Base-by-base conservation (phyloP, 2,329 filamentous ascomycete genomes). In the Pseudopithomyces maydicus region DNA sequence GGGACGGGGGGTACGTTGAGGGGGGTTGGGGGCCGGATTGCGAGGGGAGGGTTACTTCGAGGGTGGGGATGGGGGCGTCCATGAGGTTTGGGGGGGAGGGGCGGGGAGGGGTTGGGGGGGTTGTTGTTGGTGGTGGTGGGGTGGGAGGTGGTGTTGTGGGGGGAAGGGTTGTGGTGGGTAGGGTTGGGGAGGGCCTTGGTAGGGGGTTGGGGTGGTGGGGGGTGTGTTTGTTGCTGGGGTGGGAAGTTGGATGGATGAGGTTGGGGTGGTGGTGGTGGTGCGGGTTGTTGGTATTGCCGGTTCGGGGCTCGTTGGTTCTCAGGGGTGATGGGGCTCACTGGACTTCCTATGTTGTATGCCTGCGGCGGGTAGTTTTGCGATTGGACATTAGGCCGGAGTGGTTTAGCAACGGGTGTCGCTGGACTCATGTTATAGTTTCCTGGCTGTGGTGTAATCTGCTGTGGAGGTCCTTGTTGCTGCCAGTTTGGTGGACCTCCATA, bases 1-100 rank as follows among this genome's bases (percentile, higher is more conserved):
- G 95, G 94, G 32, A 97, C 92, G 0, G 94, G 93, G 0, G 95
- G 94, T 0, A 92, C 86, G 6, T n/a, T n/a, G 89, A 83, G 7
- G 82, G 78, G 26, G 66, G 48, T 77, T 83, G 23, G 75, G 82
- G 23, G 76, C 81, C n/a, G 7, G 62, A 65, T 57, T 77, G 78
- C 6, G 79, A 79, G 11, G 84, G 83, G 4, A 87, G 75, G 20
- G 84, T 80, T 6, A 87, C 78, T 57, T 88, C 84, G 54, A 88
- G 85, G 1, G 85, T 84, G 19, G 86, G 86, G n/a, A 44, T 44
- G 19, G 86, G 86, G n/a, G 38, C 39, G 33, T 85, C 85, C 52
- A 90, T 80, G 45, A 90, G 81, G 65, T 90, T 86, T 17, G 70
- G 65, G 2, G 65, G 62, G 67, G 64, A 39, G 48, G 47, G 2